These are phyloP conservation scores for Rhizophagus prolifer DNA, from an alignment of 192 early-diverging fungal species.

Conservation along the genomic window DNA sequence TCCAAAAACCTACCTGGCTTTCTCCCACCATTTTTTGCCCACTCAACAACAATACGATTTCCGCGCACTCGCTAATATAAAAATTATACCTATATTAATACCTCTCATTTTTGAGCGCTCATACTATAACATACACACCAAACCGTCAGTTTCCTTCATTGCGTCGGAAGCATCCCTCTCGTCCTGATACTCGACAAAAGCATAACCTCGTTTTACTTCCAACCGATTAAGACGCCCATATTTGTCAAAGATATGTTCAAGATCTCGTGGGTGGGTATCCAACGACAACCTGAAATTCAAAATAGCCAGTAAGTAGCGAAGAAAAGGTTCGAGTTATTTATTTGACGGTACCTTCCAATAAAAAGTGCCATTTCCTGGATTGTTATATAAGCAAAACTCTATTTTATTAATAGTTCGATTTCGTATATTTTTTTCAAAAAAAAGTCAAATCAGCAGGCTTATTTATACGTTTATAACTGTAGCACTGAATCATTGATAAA, in stretches of 20 bases:
- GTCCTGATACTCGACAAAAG: conserved; percentile 53
- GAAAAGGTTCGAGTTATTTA: background rate
- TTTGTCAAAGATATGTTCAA: conserved; percentile 57
- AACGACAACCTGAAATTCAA: conserved; percentile 37
- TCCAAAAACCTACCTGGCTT: conserved; percentile 35
- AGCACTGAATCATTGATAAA: no score
- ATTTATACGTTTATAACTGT: no score
- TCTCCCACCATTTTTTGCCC: conserved; percentile 56
- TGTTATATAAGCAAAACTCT: background rate
- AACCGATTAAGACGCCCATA: conserved; percentile 56
- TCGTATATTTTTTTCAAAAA: no score
- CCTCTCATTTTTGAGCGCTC: background rate
- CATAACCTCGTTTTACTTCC: conserved; percentile 55
- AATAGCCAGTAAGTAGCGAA: no score
- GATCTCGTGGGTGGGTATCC: conserved; percentile 50
- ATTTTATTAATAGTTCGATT: background rate
- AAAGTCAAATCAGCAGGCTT: no score
- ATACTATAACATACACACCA: conserved; percentile 10
- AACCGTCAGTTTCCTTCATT: conserved; percentile 1
- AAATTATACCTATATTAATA: background rate
- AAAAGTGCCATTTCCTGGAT: conserved; percentile 21
- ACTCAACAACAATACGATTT: conserved; percentile 50
- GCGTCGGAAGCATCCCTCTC: conserved; percentile 33
- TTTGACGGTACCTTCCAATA: conserved; percentile 8
- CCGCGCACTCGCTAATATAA: conserved; percentile 37